These are phyloP conservation scores for Hemisphaericaspora nanyangensis DNA, from an alignment of 805 yeast genomes.

Conservation along the genomic window DNA sequence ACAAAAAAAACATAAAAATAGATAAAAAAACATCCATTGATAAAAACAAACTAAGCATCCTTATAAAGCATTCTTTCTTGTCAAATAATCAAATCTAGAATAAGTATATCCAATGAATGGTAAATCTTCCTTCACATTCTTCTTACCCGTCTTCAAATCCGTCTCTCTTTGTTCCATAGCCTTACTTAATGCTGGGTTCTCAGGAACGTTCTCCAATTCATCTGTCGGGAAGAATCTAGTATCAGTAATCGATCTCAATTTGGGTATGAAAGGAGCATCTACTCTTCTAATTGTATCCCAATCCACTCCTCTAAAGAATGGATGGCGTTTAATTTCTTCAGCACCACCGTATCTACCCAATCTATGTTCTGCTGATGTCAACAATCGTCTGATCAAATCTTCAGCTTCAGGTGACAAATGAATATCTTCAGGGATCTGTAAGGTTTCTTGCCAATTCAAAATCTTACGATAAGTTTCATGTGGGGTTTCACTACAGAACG, in stretches of 20 bases:
- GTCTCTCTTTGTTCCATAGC: constrained; percentile 65
- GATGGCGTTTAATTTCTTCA: constrained; percentile 83
- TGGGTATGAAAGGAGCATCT: constrained; percentile 92
- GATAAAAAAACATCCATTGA: too few species aligned
- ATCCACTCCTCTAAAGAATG: constrained; percentile 93
- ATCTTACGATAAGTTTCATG: constrained; percentile 92
- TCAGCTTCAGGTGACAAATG: constrained; percentile 87
- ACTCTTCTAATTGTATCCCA: constrained; percentile 87
- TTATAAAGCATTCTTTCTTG: constrained; percentile 63
- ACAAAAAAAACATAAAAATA: too few species aligned
- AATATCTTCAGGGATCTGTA: constrained; percentile 86
- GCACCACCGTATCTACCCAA: constrained; percentile 91
- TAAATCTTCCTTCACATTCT: constrained; percentile 73
- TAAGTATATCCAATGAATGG: constrained; percentile 98
- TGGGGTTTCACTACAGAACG: constrained; percentile 91
- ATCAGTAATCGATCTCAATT: constrained; percentile 86
- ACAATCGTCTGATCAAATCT: constrained; percentile 72
- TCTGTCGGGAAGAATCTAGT: constrained; percentile 98
- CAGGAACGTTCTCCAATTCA: constrained; percentile 92
- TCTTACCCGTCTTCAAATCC: constrained; percentile 39
- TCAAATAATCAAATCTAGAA: constrained; percentile 88
- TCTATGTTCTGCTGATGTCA: constrained; percentile 76
- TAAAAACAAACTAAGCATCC: neutral
- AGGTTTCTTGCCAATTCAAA: constrained; percentile 83
- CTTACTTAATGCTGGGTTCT: constrained; percentile 56